Base-by-base conservation (phyloP, 1,139 yeast species). In the Arxiozyma telluris region DNA sequence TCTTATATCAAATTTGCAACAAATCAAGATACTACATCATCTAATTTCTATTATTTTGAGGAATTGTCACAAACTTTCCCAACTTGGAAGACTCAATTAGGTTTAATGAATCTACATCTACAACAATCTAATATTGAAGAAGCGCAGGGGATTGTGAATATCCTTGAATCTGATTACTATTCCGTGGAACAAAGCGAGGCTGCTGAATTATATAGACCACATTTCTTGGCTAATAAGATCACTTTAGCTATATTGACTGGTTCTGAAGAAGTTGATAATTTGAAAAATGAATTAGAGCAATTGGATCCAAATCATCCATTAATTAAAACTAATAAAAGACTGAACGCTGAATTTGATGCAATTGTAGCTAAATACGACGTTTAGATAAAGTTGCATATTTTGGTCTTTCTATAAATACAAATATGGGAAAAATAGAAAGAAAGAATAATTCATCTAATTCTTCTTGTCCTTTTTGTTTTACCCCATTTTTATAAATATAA, bases 211-310 rank as follows among this genome's bases (percentile, higher is more conserved):
- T 66, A 69, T 57, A 60, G 62, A 45, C 76, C 75, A 21, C 79
- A 79, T 63, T 73, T 79, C 49, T 61, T 82, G 51, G 82, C 84
- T 52, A 78, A 78, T 65, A 73, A 77, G 64, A 77, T 83, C 54
- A 73, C 84, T 1, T 75, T 75, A 54, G 76, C 78, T 56, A 75
- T 78, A 55, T 71, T 80, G 61, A 71, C 76, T 59, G 80, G 80
- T 18, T 73, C 69, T 12, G 65, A 70, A 21, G 66, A 73, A 22
- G 71, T 72, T 3, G 69, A 66, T 9, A 68, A 66, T 27, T 71
- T 82, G 58, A 69, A 78, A 58, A 59, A 61, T 12, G 73, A 80
- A 59, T 72, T 83, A 54, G 65, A 68, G 46, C 57, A 63, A 12
- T 55, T 73, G 6, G 75, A 76, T 54, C 77, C 80, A 46, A 73